Percentiles rank a stretch among this genome's conserved stretches.
Evolutionary conservation across 129 eudicot species (phyloP).

Genomic region (Escallonia herrerae): DNA sequence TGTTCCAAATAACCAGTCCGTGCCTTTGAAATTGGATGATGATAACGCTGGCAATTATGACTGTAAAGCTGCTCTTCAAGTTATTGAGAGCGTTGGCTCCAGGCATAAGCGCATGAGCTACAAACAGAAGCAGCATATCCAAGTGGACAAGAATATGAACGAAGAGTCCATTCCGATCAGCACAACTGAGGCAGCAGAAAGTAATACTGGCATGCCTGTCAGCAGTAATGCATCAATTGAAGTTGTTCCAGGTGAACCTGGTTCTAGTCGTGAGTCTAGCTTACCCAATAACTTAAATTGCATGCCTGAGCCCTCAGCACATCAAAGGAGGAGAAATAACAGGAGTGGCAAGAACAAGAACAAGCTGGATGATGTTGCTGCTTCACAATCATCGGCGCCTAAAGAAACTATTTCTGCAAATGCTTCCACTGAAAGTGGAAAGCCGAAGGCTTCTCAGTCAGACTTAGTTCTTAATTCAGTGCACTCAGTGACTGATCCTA

Average conservation of each 20-base stretch:
- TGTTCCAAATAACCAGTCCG: slow-evolving; percentile 24
- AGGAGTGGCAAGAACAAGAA: slow-evolving; percentile 52
- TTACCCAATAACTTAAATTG: slow-evolving; percentile 15
- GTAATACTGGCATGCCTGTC: slow-evolving; percentile 6
- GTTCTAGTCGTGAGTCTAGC: slow-evolving; percentile 10
- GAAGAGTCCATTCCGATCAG: slow-evolving; percentile 28
- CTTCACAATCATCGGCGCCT: slow-evolving; percentile 18
- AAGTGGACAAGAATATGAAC: slow-evolving; percentile 18
- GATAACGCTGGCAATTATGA: slow-evolving; percentile 21
- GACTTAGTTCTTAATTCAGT: slow-evolving; percentile 24
- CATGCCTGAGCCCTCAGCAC: slow-evolving; percentile 27
- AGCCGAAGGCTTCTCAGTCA: slow-evolving; percentile 23
- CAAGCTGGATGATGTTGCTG: slow-evolving; percentile 42
- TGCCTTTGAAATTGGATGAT: slow-evolving; percentile 22
- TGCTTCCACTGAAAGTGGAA: slow-evolving; percentile 23
- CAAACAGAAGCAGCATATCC: slow-evolving; percentile 48
- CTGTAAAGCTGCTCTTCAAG: slow-evolving; percentile 25
- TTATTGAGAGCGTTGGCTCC: slow-evolving; percentile 31
- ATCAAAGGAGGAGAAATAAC: slow-evolving; percentile 42
- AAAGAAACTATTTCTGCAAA: slow-evolving; percentile 25
- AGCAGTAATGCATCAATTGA: slow-evolving; percentile 13
- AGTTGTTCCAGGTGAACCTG: slow-evolving; percentile 25
- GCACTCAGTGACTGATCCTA: slow-evolving; percentile 27
- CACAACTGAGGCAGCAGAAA: slow-evolving; percentile 24
- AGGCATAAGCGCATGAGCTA: slow-evolving; percentile 44